phyloP scores from a whole-genome alignment of 2,329 filamentous ascomycete genomes.

The Trichothecium sympodiale region DNA sequence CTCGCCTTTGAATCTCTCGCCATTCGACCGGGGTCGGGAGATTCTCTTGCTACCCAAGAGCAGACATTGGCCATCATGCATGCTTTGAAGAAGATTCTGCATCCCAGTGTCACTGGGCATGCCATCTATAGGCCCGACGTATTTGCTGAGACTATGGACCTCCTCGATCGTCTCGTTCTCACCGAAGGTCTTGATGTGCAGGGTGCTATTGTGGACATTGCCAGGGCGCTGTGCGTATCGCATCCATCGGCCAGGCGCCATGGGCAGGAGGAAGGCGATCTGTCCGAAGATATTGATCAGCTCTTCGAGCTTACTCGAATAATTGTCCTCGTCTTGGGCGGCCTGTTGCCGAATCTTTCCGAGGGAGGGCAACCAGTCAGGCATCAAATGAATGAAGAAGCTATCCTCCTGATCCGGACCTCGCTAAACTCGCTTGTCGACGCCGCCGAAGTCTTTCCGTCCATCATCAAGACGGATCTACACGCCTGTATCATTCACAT shows the following conservation, averaged over 20 bases:
- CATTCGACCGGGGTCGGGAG: conserved; percentile 48
- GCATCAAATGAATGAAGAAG: conserved; percentile 78
- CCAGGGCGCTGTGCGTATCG: conserved; percentile 75
- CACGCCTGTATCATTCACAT: conserved; percentile 96
- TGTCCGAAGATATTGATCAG: conserved; percentile 96
- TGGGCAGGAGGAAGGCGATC: conserved; percentile 53
- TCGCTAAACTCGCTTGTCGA: conserved; percentile 84
- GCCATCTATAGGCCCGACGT: conserved; percentile 94
- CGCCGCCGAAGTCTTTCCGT: conserved; percentile 88
- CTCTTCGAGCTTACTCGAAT: conserved; percentile 94
- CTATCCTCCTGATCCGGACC: conserved; percentile 66
- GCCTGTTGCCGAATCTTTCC: conserved; percentile 72
- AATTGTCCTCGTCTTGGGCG: conserved; percentile 84
- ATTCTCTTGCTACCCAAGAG: conserved; percentile 54
- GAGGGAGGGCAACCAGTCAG: conserved; percentile 55
- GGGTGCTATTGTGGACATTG: conserved; percentile 86
- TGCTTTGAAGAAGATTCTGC: conserved; percentile 87
- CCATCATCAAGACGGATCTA: conserved; percentile 91
- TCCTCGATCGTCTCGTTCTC: conserved; percentile 82
- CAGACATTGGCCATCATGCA: conserved; percentile 82
- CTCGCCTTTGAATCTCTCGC: conserved; percentile 93
- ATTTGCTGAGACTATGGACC: conserved; percentile 94
- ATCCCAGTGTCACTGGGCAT: conserved; percentile 88
- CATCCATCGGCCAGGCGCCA: conserved; percentile 71
- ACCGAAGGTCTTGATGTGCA: conserved; percentile 87